Evolutionary conservation across 257 asterid genomes (phyloP), one percentile per base, ranked within the genome.

Genomic region (Verbascum thapsus): DNA sequence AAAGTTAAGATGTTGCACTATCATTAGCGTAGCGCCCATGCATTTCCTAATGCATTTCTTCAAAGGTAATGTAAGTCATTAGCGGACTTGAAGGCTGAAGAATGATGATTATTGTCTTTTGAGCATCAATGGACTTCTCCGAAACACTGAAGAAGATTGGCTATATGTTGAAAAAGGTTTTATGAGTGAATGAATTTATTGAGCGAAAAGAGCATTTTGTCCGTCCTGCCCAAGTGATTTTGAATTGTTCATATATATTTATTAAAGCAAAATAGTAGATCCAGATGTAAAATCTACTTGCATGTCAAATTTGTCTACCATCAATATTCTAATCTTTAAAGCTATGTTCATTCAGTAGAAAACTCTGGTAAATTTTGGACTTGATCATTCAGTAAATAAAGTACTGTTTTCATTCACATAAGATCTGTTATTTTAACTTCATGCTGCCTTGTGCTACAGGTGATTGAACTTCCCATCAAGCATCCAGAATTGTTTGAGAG

Each of bases 401-500:
- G 42, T 19, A 53, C 23, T 64, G 54, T 34, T 18, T 48, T 26
- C 37, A 39, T 26, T 47, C 35, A 12, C 54, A 30, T 47, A 53
- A 43, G 19, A 48, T 22, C 15, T 43, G 39, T 30, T 10, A 39
- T 59, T 52, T 71, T 64, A 58, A 57, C 16, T 72, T 40, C 30
- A 42, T 59, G 68, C 11, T 63, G 22, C 61, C 58, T 62, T 50
- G 30, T 73, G 45, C 56, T 61, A 11, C 68, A 83, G 83, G 85
- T 81, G 70, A 81, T 83, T 68, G 90, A 83, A 62, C 87, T 83
- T 53, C 90, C 90, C 8, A 78, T 83, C 79, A 78, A 78, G 32
- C 87, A 83, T 70, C 90, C 90, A 16, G 85, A 81, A 67, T 53
- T 80, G 75, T 83, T 83, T 69, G 87, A 80, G 74, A 78, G 83